Base-by-base conservation (phyloP, 768 basidiomycete genomes). In the Lentinula lateritia region DNA sequence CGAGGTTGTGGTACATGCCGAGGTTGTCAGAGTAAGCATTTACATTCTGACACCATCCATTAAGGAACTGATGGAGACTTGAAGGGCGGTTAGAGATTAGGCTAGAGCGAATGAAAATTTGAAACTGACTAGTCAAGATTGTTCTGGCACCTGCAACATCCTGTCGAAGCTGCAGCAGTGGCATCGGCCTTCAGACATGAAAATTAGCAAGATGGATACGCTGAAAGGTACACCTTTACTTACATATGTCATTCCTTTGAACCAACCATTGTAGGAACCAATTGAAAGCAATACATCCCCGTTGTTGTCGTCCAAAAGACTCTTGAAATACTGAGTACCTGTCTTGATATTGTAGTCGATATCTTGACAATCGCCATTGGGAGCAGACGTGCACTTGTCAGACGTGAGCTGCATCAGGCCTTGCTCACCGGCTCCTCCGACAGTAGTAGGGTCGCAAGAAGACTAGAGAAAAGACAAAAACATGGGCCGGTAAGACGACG, bases 341-440 rank as follows among this genome's bases (percentile, higher is more conserved):
- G 80, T 82, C 42, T 70, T 67, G 69, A 93, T 86, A 73, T 93
- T 93, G 73, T 80, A 93, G 52, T 86, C 80, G 56, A 79, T 76
- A 58, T 83, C 77, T 53, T 66, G 69, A 70, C 83, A 84, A 64
- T 82, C 73, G 23, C 73, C 75, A 20, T 69, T 66, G 2, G 79
- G 78, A 0, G 86, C 85, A 60, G 75, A 82, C 50, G 68, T 79
- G 66, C 92, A 95, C 72, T 93, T 95, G 64, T 91, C 90, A 43
- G 72, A 68, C 16, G 89, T 89, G 64, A 95, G 78, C 71, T 95
- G 92, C 92, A 94, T 94, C 57, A 94, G 74, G 36, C 92, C 93
- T 68, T 91, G 88, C 71, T 94, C 93, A 48, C 92, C 90, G 20
- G 78, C 90, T 15, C 87, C 88, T 56, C 61, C 93, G 50, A 85